Evolutionary conservation across 208 protist species (phyloP), one percentile per base, ranked within the genome.

Genomic region (Acanthamoeba royreba): DNA sequence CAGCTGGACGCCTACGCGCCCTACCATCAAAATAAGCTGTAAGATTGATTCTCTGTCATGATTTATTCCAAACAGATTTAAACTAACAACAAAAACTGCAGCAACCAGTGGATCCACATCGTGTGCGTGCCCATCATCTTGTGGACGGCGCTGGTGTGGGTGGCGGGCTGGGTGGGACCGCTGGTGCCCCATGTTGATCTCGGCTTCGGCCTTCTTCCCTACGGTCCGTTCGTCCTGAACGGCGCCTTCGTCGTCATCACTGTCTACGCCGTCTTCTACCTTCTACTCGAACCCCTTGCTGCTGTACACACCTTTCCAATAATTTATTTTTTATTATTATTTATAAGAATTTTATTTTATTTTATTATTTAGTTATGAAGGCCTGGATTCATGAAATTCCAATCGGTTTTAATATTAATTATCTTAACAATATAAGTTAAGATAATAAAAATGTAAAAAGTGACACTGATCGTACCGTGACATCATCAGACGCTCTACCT

Each of bases 51-150:
- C 38, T n/a, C 15, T 77, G 17, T 31, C n/a, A 31, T 9, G 17
- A 40, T n/a, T 77, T 77, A 40, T 4, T n/a, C 35, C 25, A 4
- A 46, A 66, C 4, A 4, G 4, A 8, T 35, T 35, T 4, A 79
- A 40, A 38, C 7, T 46, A 28, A 40, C 72, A 35, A 93, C 61
- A 42, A 66, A n/a, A 93, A 97, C 25, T 95, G 92, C 93, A 35
- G 88, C 33, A 98, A 98, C 90, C 95, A 98, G 81, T 63, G 97
- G 43, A 95, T 98, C 43, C 97, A 98, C 94, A 95, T 98, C 13
- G 55, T 98, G 43, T 97, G 95, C 61, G 97, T 98, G 35, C 97
- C 97, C 15, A 72, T 94, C 28, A 98, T 98, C 79, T 97, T 97
- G 94, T 97, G 96, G 25, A 96, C 97, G 0, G 92, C 96, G 3